phyloP scores from a whole-genome alignment of 2,329 filamentous ascomycete genomes.

The Aspergillus carbonarius region DNA sequence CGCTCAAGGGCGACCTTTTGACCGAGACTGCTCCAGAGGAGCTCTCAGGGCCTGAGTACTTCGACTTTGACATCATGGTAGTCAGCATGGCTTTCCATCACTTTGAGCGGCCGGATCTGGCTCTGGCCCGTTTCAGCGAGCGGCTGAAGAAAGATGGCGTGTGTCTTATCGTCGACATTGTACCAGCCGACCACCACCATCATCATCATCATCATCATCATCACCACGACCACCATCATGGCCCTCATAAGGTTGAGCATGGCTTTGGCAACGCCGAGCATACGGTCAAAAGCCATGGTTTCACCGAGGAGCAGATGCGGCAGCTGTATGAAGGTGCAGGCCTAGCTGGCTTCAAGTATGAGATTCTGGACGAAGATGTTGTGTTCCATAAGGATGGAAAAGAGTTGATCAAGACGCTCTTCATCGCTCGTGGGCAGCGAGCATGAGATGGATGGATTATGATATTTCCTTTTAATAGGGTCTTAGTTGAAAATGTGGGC shows the following conservation, averaged over 20 bases:
- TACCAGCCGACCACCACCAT: conserved; percentile 49
- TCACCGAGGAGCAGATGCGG: conserved; percentile 59
- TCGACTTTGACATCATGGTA: conserved; percentile 66
- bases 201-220: conserved; percentile 42
- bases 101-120: conserved; percentile 63
- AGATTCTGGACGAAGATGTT: conserved; percentile 53
- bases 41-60: conserved; percentile 62
- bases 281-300: conserved; percentile 66
- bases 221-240: conserved; percentile 17
- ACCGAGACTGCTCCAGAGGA: conserved; percentile 52
- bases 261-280: conserved; percentile 40
- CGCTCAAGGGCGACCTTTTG: conserved; percentile 59
- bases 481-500: background rate
- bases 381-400: conserved; percentile 40
- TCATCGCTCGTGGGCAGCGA: conserved; percentile 34
- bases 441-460: conserved; percentile 7
- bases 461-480: background rate
- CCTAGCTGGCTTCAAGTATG: conserved; percentile 57
- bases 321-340: conserved; percentile 65
- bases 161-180: conserved; percentile 67
- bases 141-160: conserved; percentile 66
- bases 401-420: conserved; percentile 26
- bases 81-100: conserved; percentile 67
- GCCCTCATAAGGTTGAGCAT: conserved; percentile 17
- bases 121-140: conserved; percentile 58